These are phyloP conservation scores for Backusella westeae DNA, from an alignment of 192 early-diverging fungal genomes.

Conservation along the genomic window DNA sequence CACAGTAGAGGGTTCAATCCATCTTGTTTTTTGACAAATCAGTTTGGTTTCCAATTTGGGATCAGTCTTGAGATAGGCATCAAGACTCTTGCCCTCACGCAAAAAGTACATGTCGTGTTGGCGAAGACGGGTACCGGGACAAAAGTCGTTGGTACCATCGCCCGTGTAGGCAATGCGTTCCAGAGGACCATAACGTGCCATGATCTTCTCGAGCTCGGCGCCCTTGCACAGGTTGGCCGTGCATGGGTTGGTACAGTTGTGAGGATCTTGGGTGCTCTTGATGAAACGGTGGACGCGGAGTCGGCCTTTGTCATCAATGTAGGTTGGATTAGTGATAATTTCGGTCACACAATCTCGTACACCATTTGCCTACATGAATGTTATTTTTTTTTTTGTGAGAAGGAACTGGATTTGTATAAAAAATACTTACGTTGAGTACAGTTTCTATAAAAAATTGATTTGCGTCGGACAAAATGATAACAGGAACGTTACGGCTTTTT, in stretches of 20 bases:
- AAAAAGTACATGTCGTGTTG: neutral
- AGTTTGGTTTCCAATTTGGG: neutral
- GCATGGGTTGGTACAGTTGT: constrained; percentile 51
- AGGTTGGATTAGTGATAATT: constrained; percentile 60
- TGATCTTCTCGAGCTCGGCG: neutral
- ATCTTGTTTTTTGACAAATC: neutral
- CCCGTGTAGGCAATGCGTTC: neutral
- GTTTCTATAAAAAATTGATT: constrained; percentile 60
- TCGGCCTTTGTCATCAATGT: constrained; percentile 40
- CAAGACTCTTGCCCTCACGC: neutral
- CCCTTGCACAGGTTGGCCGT: constrained; percentile 65
- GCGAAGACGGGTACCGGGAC: neutral
- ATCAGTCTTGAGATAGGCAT: neutral
- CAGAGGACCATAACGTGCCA: neutral
- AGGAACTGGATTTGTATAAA: neutral
- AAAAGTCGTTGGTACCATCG: constrained; percentile 8
- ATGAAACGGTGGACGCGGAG: constrained; percentile 45
- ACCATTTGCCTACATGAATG: constrained; percentile 41
- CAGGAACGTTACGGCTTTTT: constrained; percentile 40
- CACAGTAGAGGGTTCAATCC: constrained; percentile 4
- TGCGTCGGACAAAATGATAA: constrained; percentile 61
- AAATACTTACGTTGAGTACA: constrained; percentile 50
- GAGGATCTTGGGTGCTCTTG: constrained; percentile 36
- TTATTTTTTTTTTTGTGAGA: neutral
- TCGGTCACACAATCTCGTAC: constrained; percentile 41